These are phyloP conservation scores for Krasilnikovozyma curviuscula DNA, from an alignment of 768 basidiomycete genomes.

Conservation along the genomic window DNA sequence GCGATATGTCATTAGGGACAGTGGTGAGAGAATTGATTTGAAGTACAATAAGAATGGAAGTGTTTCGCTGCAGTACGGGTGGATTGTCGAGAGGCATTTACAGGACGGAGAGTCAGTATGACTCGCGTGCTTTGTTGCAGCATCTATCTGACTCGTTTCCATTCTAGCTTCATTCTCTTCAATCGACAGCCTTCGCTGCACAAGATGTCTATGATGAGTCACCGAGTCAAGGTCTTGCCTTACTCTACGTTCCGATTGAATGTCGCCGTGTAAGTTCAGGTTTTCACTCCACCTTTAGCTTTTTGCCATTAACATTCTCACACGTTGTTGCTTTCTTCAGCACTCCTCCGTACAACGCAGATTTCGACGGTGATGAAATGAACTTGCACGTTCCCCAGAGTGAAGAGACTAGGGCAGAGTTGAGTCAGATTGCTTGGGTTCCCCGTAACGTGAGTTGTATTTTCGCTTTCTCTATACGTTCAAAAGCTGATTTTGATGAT, in stretches of 20 bases:
- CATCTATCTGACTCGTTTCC: background rate
- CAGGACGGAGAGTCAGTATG: conserved; percentile 87
- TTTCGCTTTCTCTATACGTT: background rate
- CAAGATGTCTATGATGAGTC: conserved; percentile 99
- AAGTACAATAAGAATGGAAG: conserved; percentile 91
- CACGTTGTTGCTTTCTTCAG: conserved; percentile 25
- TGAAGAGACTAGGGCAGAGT: conserved; percentile 91
- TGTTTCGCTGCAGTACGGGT: conserved; percentile 76
- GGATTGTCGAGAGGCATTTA: conserved; percentile 93
- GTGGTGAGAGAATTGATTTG: conserved; percentile 88
- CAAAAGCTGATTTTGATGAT: background rate
- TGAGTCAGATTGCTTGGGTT: conserved; percentile 98
- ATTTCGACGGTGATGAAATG: conserved; percentile 99
- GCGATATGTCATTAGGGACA: conserved; percentile 88
- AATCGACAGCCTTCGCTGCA: conserved; percentile 96
- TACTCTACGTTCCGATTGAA: conserved; percentile 98
- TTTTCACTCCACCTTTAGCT: background rate
- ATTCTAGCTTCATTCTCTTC: conserved; percentile 51
- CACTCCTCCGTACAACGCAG: conserved; percentile 95
- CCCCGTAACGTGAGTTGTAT: conserved; percentile 64
- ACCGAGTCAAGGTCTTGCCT: conserved; percentile 88
- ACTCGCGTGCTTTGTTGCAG: background rate
- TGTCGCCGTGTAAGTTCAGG: conserved; percentile 55
- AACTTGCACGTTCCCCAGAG: conserved; percentile 99
- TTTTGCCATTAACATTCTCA: background rate